A percentile compares a stretch with the other conserved stretches of the same genome.
Conservation (phyloP, 495 filamentous ascomycete species). For the Podospora sp. region DNA sequence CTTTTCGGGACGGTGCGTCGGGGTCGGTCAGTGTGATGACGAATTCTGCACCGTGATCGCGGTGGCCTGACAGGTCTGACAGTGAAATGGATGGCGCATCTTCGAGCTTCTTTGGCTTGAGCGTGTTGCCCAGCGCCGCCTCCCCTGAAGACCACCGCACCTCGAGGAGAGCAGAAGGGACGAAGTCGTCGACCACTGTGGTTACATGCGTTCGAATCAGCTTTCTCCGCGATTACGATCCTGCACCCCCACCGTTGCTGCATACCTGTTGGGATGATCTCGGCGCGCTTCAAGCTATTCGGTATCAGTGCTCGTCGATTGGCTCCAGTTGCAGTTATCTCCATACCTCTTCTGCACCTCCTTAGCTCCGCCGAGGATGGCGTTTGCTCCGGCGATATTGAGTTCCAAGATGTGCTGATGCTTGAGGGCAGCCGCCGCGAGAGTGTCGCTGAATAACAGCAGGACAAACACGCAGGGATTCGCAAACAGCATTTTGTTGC, state of each 20-base stretch:
- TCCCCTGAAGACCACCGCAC: slow-evolving; percentile 53
- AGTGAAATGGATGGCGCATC: slow-evolving; percentile 51
- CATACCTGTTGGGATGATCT: slow-evolving; percentile 62
- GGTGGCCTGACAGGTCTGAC: slow-evolving; percentile 9
- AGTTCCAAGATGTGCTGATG: neutral
- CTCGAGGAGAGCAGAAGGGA: slow-evolving; percentile 54
- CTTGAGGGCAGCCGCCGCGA: neutral
- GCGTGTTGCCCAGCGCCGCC: slow-evolving; percentile 62
- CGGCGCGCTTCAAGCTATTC: slow-evolving; percentile 57
- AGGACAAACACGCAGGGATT: neutral
- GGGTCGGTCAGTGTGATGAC: slow-evolving; percentile 65
- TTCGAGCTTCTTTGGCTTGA: slow-evolving; percentile 55
- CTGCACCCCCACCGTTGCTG: neutral
- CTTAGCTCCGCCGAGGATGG: neutral
- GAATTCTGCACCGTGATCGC: slow-evolving; percentile 24
- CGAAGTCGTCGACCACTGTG: slow-evolving; percentile 66
- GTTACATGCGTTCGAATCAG: neutral
- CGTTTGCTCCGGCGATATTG: neutral
- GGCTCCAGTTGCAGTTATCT: neutral
- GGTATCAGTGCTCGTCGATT: neutral
- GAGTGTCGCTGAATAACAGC: neutral
- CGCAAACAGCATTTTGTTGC: neutral
- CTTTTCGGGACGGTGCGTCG: slow-evolving; percentile 65
- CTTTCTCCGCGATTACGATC: neutral
- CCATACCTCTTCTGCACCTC: neutral